Base-by-base conservation (phyloP, 2,329 filamentous ascomycete genomes). In the Geosmithia morbida region DNA sequence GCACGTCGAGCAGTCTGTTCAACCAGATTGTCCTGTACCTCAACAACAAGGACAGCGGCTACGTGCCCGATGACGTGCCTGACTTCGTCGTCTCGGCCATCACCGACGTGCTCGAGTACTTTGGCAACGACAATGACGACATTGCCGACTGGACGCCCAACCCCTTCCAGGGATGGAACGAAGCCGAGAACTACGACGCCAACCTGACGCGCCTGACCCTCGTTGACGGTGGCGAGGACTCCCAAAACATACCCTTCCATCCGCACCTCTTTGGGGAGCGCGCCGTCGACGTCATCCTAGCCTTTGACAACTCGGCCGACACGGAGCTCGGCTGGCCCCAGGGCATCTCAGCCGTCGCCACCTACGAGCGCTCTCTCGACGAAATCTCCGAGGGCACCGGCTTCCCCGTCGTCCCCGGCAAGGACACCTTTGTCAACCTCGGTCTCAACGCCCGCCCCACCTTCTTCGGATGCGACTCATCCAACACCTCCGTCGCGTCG, bases 1-100 rank as follows among this genome's bases (percentile, higher is more conserved):
- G 86, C 49, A 92, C 87, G 1, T 87, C 83, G 11, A 87, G 82
- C 16, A 81, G 82, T 8, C 70, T 94, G 3, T 94, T 94, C 70
- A 94, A 94, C 66, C 68, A 59, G 70, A 71, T 56, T 55, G 69
- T 81, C 48, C 71, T 94, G 73, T 71, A 94, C 79, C 39, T 92
- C 79, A 22, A 68, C 57, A 59, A 68, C 49, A 66, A 54, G 41
- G 67, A 59, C 18, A 58, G 52, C 55, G 69, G 51, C 18, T 79
- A 74, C 56, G 55, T 62, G 3, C 74, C 72, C 3, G 77, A 81
- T 51, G 58, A 56, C 67, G 54, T 74, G 47, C 61, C 64, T 26
- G 55, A 60, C n/a, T 60, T 60, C 29, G 61, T 69, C 26, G 59
- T 69, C 44, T 63, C 70, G 7, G 62, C 72, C 8, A 53, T 85